phyloP scores from a whole-genome alignment of 2,329 filamentous ascomycete genomes.

The Sordariomycetes sp. region DNA sequence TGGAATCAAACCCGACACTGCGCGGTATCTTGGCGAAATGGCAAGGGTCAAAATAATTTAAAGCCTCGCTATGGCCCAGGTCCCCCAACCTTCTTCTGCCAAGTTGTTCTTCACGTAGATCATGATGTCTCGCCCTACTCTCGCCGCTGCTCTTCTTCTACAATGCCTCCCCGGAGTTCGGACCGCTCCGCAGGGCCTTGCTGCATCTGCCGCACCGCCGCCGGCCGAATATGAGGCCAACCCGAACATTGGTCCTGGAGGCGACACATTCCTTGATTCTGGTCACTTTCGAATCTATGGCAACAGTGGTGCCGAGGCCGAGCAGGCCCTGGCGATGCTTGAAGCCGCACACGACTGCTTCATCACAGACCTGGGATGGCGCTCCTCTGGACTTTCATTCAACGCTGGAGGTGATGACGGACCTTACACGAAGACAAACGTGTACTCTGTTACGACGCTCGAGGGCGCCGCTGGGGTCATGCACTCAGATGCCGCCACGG shows the following conservation, averaged over 20 bases:
- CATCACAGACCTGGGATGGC: conserved; percentile 24
- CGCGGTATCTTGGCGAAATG: too few species aligned
- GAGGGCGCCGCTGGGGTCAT: conserved; percentile 31
- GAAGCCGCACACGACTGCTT: conserved; percentile 36
- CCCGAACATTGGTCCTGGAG: conserved; percentile 20
- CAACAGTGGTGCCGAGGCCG: conserved; percentile 10
- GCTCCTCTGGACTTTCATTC: conserved; percentile 27
- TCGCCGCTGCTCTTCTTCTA: too few species aligned
- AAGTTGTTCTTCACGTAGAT: too few species aligned
- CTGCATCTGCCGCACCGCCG: conserved; percentile 4
- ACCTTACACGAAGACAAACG: conserved; percentile 34
- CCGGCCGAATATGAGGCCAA: conserved; percentile 18
- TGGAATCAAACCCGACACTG: too few species aligned
- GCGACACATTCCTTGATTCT: conserved; percentile 20
- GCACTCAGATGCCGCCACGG: conserved; percentile 25
- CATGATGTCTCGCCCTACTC: too few species aligned
- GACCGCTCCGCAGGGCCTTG: too few species aligned
- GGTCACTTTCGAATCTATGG: conserved; percentile 30
- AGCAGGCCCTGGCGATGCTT: conserved; percentile 25
- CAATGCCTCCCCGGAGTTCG: too few species aligned
- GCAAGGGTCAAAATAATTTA: too few species aligned
- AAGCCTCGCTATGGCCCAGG: too few species aligned
- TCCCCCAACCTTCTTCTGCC: too few species aligned
- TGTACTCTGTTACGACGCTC: conserved; percentile 29
- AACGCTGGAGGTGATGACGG: conserved; percentile 22